These are phyloP conservation scores for Hibiscus tridactylites DNA, from an alignment of 345 rosid species.

Conservation along the genomic window DNA sequence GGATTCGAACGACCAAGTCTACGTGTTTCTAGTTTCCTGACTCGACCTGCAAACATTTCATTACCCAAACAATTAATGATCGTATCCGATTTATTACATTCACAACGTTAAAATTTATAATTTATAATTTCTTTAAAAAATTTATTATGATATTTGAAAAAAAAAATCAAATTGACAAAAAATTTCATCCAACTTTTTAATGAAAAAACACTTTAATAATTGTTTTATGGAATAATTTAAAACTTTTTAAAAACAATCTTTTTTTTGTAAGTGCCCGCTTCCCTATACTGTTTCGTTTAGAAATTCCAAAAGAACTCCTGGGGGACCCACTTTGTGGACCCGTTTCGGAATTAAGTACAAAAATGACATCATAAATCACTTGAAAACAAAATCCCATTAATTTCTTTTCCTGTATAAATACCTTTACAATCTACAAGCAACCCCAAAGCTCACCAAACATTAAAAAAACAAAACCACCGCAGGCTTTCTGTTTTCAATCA, in stretches of 20 bases:
- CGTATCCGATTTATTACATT: too few species aligned
- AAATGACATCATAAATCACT: constrained; percentile 2
- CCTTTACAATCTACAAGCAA: neutral
- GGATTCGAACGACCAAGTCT: neutral
- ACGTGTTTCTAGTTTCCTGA: neutral
- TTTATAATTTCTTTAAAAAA: too few species aligned
- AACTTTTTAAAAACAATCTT: too few species aligned
- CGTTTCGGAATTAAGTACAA: neutral
- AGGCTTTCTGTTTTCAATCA: neutral
- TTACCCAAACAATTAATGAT: neutral
- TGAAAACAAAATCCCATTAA: too few species aligned
- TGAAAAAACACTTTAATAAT: too few species aligned
- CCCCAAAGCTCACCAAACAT: neutral
- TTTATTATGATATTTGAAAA: too few species aligned
- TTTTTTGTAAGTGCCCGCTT: neutral
- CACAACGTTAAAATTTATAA: too few species aligned
- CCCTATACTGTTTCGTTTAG: neutral
- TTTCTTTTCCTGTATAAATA: neutral
- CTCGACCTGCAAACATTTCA: too few species aligned
- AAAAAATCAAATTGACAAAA: too few species aligned
- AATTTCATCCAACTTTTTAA: too few species aligned
- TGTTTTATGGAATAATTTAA: too few species aligned
- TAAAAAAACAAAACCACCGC: neutral
- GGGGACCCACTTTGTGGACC: neutral
- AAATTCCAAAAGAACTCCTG: neutral